Evolutionary conservation across 192 early-diverging fungal species (phyloP).

Genomic region (Haplosporangium gracile): DNA sequence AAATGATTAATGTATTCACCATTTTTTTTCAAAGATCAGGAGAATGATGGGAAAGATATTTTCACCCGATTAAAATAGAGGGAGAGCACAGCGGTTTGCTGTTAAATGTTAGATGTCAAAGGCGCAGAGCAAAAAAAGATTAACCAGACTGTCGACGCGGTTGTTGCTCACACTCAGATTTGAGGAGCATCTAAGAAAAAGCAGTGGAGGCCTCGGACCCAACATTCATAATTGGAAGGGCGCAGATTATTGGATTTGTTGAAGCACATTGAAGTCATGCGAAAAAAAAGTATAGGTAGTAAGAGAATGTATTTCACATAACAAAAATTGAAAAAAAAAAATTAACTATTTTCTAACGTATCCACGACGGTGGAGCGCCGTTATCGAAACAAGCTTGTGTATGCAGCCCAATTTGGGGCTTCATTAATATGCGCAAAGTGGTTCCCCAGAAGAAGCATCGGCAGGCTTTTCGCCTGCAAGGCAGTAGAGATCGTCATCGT

Average conservation of each 20-base stretch:
- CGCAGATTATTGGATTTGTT: slow-evolving; percentile 4
- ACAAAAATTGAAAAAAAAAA: no score
- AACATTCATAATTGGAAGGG: slow-evolving; percentile 7
- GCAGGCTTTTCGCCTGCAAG: slow-evolving; percentile 1
- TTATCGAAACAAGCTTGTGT: slow-evolving; percentile 3
- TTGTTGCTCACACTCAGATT: background rate
- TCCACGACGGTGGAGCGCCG: background rate
- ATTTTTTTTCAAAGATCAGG: background rate
- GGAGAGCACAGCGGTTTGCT: background rate
- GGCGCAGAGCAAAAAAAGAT: slow-evolving; percentile 6
- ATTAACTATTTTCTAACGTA: background rate
- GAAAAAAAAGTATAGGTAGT: background rate
- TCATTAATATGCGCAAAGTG: background rate
- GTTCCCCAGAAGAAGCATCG: no score
- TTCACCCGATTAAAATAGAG: background rate
- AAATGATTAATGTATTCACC: slow-evolving; percentile 3
- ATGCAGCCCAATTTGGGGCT: background rate
- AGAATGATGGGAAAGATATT: slow-evolving; percentile 3
- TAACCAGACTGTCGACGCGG: background rate
- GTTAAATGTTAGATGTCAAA: slow-evolving; percentile 1
- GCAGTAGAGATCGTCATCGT: background rate
- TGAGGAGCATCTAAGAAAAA: background rate
- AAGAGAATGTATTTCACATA: background rate
- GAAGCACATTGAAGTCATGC: slow-evolving; percentile 1
- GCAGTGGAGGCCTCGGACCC: background rate